Evolutionary conservation across 2,329 filamentous ascomycete species (phyloP), one percentile per base, ranked within the genome.

Genomic region (Diaporthe velutina): DNA sequence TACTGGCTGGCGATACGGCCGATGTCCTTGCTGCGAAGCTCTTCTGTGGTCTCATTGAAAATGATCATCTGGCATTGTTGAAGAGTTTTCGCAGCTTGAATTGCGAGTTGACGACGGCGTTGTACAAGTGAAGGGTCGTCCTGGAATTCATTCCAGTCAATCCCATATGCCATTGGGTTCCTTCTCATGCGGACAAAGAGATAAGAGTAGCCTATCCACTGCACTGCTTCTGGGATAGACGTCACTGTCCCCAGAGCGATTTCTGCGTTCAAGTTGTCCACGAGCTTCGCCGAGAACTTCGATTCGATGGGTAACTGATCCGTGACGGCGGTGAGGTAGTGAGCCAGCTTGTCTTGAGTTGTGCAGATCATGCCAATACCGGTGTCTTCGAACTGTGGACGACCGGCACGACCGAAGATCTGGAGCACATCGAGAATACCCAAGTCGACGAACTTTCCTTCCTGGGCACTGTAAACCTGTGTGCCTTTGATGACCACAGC

Each of bases 301-400:
- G 96, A 98, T 81, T 99, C 97, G 76, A 99, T 99, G 0, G 97
- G 97, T 77, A 98, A 93, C 82, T 99, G 97, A 77, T 98, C 94
- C 13, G 97, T 99, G 3, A 99, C 94, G 2, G 97, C 96, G 54
- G 93, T 93, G 60, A 98, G 87, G 82, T 99, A 99, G 82, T 99
- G 96, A 40, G 93, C 86, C 12, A 99, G 87, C 81, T 96, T 98
- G 83, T 98, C 96, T n/a, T 96, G 93, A 0, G 95, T 98, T 0
- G 97, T 99, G 80, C 95, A 97, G 78, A 99, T 99, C 88, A 98
- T 98, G 77, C 97, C 97, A 78, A 98, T 98, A 87, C 97, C 97
- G 48, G 94, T 97, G 80, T 98, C 97, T 81, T 98, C 96, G 79
- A 98, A 99, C 81, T 99, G 97, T 54, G 97, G 97, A 83, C 97